These are phyloP conservation scores for Cynara cardunculus DNA, from an alignment of 129 eudicot species.

Conservation along the genomic window DNA sequence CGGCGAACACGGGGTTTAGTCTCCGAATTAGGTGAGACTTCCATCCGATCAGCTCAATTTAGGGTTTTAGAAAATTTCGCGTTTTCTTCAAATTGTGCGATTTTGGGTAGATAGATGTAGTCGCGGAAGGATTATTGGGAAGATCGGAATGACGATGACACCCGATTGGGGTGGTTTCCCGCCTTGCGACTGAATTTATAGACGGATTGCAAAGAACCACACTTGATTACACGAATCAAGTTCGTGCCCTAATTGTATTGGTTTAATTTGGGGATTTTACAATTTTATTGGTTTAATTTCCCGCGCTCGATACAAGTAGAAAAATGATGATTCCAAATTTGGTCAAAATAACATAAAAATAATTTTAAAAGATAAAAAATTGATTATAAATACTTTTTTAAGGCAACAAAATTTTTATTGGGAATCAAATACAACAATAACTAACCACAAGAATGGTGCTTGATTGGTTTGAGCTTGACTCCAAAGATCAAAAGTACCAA, in stretches of 20 bases:
- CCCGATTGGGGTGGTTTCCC: slow-evolving; percentile 24
- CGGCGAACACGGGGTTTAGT: slow-evolving; percentile 45
- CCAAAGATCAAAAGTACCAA: too few relatives aligned
- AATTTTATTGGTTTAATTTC: not conserved
- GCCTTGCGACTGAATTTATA: slow-evolving; percentile 1
- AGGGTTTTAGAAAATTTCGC: slow-evolving; percentile 36
- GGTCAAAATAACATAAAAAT: not conserved
- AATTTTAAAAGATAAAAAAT: too few relatives aligned
- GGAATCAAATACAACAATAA: too few relatives aligned
- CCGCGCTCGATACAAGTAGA: not conserved
- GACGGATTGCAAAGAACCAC: not conserved
- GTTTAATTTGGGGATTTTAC: not conserved
- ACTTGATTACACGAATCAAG: not conserved
- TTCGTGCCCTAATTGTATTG: not conserved
- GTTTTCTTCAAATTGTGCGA: not conserved
- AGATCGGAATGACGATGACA: not conserved
- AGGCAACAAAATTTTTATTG: not conserved
- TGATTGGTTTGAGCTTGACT: too few relatives aligned
- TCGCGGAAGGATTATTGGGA: not conserved
- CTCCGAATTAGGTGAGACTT: slow-evolving; percentile 31
- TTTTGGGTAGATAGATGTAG: slow-evolving; percentile 15
- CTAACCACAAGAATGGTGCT: too few relatives aligned
- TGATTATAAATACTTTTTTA: not conserved
- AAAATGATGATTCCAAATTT: not conserved
- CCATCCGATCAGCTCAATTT: slow-evolving; percentile 46